Base-by-base conservation (phyloP, 441 rosid genomes). In the Bocquillonia castaneifolia region DNA sequence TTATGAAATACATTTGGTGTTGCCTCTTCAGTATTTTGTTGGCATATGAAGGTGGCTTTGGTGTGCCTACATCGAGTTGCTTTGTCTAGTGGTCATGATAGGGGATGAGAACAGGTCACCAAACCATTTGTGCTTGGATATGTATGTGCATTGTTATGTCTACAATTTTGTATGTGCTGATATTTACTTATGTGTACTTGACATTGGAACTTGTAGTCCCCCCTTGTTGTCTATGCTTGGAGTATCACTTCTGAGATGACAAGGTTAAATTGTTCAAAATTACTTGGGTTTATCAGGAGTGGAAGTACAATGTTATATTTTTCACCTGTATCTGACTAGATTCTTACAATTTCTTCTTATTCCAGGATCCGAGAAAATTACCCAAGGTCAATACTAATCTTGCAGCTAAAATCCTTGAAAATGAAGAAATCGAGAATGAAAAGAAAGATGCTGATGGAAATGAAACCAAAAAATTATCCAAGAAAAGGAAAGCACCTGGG, bases 321-420 rank as follows among this genome's bases (percentile, higher is more conserved):
- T 54, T 36, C 26, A 29, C 15, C 45, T 32, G 58, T 31, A 23
- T 14, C 22, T 32, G 17, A 22, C 4, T 32, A 45, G 15, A 15
- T 52, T 36, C 36, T 62, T 37, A 40, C 66, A 50, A 20, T 9
- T 75, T 63, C 42, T 74, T 75, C 25, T 72, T 70, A 54, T 50
- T 74, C 80, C 88, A 93, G 98, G 75, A 78, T 40, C 77, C 73
- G 68, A 86, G 71, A 76, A 87, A 82, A 77, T 60, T 90, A 55
- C 96, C 97, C 26, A 86, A 84, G 83, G 91, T 86, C 72, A 90
- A 93, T 76, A 76, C 84, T 53, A 76, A 68, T 17, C 85, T 92
- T 64, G 92, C 93, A 57, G 84, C 69, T 52, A 55, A 66, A 66
- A 80, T 90, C 51, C 75, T 79, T 62, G 78, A 82, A 65, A 77